These are phyloP conservation scores for Takakia lepidozioides DNA, from an alignment of 225 moss, liverwort and hornwort genomes.

Conservation along the genomic window DNA sequence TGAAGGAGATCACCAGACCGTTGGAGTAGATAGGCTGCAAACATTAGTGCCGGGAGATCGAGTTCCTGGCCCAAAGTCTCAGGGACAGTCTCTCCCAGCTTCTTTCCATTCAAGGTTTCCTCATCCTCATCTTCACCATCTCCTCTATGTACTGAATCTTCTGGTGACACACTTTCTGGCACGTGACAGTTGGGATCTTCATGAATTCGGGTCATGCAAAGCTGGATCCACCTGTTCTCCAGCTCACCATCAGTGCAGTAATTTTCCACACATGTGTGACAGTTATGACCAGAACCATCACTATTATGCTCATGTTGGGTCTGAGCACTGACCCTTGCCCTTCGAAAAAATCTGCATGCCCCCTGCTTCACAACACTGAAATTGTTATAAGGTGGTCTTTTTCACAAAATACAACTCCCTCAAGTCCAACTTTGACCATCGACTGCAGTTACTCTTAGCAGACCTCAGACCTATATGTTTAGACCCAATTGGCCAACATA, in stretches of 20 bases:
- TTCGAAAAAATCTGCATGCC: constrained; percentile 6
- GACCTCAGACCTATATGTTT: too few relatives aligned
- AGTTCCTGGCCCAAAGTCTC: constrained; percentile 12
- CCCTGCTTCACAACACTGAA: constrained; percentile 12
- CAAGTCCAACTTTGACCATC: too few relatives aligned
- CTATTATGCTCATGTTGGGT: constrained; percentile 17
- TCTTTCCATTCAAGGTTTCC: too few relatives aligned
- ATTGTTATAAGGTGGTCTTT: too few relatives aligned
- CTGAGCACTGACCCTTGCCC: constrained; percentile 4
- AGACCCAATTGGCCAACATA: too few relatives aligned
- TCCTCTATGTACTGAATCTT: constrained; percentile 21
- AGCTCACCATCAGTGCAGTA: constrained; percentile 46
- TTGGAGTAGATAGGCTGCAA: constrained; percentile 83
- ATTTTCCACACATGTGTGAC: constrained; percentile 47
- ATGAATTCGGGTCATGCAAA: constrained; percentile 51
- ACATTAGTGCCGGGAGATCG: constrained; percentile 81
- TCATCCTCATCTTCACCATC: constrained; percentile 10
- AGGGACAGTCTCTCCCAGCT: too few relatives aligned
- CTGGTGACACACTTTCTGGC: constrained; percentile 35
- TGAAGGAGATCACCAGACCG: constrained; percentile 58
- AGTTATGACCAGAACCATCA: constrained; percentile 17
- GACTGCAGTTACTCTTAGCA: too few relatives aligned
- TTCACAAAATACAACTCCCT: too few relatives aligned
- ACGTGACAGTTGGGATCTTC: constrained; percentile 43
- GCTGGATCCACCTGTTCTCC: constrained; percentile 75